Conservation (phyloP, 139 green algal species). For the Eudorina sp. region DNA sequence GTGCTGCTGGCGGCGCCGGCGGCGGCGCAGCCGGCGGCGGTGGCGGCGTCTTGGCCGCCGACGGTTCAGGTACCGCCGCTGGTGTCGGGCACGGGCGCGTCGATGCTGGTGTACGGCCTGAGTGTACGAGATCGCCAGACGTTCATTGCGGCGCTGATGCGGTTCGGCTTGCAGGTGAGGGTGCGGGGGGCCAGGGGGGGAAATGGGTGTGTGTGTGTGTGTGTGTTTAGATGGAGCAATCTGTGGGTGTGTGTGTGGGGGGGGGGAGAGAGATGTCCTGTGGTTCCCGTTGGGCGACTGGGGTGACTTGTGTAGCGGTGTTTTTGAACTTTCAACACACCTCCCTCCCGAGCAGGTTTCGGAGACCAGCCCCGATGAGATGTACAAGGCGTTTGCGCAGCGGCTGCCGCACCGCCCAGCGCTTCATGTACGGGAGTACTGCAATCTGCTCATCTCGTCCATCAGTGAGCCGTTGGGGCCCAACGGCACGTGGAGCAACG, state of each 20-base stretch:
- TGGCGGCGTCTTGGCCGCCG: not conserved
- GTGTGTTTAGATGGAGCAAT: not conserved
- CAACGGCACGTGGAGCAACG: not conserved
- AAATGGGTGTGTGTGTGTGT: not conserved
- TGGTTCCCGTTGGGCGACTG: too few relatives aligned
- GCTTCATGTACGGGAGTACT: not conserved
- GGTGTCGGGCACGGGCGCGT: not conserved
- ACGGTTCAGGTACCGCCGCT: conserved; percentile 4
- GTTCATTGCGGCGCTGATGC: conserved; percentile 48
- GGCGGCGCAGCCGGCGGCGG: not conserved
- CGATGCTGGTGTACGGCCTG: conserved; percentile 35
- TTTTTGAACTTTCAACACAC: not conserved
- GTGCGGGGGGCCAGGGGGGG: not conserved
- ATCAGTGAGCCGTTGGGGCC: not conserved
- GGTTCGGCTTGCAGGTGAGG: conserved; percentile 47
- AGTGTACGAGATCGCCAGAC: conserved; percentile 19
- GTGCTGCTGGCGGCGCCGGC: not conserved
- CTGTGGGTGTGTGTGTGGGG: not conserved
- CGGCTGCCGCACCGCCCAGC: conserved; percentile 14
- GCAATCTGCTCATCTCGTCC: conserved; percentile 12
- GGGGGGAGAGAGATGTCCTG: too few relatives aligned
- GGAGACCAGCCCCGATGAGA: conserved; percentile 20
- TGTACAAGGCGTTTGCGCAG: conserved; percentile 6
- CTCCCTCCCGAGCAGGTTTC: not conserved
- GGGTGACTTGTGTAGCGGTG: too few relatives aligned